Conservation (phyloP, 2,329 filamentous ascomycete species). For the Paecilomyces sp. region DNA sequence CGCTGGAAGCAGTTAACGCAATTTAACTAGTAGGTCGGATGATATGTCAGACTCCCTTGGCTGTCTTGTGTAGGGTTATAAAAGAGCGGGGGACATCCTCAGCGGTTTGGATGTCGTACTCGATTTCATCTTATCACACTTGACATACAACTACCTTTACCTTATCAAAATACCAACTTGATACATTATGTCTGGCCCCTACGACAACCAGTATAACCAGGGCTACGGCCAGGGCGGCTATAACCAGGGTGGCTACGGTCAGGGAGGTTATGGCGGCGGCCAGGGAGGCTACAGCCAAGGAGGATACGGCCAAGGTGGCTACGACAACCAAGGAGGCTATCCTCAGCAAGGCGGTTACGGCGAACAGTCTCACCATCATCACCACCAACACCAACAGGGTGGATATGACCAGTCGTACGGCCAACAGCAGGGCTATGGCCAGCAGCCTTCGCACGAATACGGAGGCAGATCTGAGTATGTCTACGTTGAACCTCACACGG, state of each 20-base stretch:
- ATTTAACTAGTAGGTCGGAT: background rate
- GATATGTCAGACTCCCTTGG: background rate
- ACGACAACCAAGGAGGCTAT: constrained; percentile 7
- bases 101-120: background rate
- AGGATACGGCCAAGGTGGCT: background rate
- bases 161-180: too few species aligned
- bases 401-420: constrained; percentile 3
- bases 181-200: background rate
- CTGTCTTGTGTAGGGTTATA: background rate
- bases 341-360: constrained; percentile 2
- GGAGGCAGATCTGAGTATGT: constrained; percentile 2
- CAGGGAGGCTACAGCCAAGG: constrained; percentile 7
- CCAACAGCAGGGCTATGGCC: constrained; percentile 1
- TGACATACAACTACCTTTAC: background rate
- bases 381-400: too few species aligned
- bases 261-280: constrained; percentile 6
- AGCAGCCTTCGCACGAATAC: background rate
- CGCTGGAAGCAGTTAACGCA: background rate
- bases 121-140: background rate
- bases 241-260: constrained; percentile 9
- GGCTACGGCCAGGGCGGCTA: constrained; percentile 9
- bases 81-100: background rate
- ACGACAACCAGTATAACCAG: constrained; percentile 16
- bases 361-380: background rate
- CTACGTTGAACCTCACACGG: constrained; percentile 1